Evolutionary conservation across 2,329 filamentous ascomycete genomes (phyloP).

Genomic region (Exophiala viscosa): DNA sequence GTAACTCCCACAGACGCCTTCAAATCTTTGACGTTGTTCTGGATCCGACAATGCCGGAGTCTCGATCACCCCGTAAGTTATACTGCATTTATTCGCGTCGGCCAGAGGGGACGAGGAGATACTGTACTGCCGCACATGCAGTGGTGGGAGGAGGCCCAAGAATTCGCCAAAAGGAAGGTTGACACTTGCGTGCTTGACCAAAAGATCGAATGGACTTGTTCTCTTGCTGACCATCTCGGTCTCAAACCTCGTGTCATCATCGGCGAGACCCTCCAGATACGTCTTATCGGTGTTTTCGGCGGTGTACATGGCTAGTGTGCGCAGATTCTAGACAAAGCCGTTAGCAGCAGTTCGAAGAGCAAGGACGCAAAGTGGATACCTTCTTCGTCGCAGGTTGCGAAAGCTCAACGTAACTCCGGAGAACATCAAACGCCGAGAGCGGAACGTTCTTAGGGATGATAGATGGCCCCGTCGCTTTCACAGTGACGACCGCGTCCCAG

Average conservation of each 20-base stretch:
- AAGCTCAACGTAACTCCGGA: constrained; percentile 69
- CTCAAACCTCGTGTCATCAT: constrained; percentile 40
- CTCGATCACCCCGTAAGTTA: constrained; percentile 67
- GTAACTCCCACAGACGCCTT: constrained; percentile 68
- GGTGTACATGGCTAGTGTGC: background rate
- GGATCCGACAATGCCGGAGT: constrained; percentile 43
- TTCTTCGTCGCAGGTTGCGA: constrained; percentile 68
- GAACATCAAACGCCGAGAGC: constrained; percentile 61
- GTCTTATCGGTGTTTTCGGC: constrained; percentile 5
- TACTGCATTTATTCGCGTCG: constrained; percentile 53
- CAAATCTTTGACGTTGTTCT: constrained; percentile 48
- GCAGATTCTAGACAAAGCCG: constrained; percentile 40
- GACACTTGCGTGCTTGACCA: constrained; percentile 60
- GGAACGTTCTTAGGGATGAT: constrained; percentile 45
- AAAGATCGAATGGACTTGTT: constrained; percentile 57
- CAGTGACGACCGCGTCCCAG: constrained; percentile 64
- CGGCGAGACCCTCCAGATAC: constrained; percentile 27
- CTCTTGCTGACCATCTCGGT: constrained; percentile 54
- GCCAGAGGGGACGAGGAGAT: constrained; percentile 70
- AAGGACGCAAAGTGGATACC: constrained; percentile 23
- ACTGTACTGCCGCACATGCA: constrained; percentile 72
- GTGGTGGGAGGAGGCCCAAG: constrained; percentile 67
- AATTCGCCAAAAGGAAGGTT: constrained; percentile 63
- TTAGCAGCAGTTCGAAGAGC: background rate
- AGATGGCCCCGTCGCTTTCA: constrained; percentile 50